A percentile compares a stretch with the other conserved stretches of the same genome.
phyloP scores from a whole-genome alignment of 225 moss, liverwort and hornwort species.

The Physcomitrium patens region DNA sequence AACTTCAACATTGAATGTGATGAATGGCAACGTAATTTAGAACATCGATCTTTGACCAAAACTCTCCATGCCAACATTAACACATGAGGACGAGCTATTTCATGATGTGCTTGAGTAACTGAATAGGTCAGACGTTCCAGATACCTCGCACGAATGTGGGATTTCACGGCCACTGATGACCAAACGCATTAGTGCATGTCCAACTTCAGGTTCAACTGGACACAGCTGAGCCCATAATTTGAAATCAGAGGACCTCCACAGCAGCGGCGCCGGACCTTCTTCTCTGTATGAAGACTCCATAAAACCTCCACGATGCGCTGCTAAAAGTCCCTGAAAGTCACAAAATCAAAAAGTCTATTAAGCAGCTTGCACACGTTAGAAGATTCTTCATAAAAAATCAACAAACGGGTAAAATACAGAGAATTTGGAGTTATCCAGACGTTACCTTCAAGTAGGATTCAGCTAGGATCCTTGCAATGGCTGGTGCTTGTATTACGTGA shows the following conservation, averaged over 20 bases:
- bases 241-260: slow-evolving; percentile 97
- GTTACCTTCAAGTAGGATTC: slow-evolving; percentile 92
- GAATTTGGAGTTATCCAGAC: neutral
- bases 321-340: slow-evolving; percentile 73
- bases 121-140: slow-evolving; percentile 14
- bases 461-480: slow-evolving; percentile 87
- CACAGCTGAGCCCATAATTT: slow-evolving; percentile 92
- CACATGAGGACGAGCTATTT: slow-evolving; percentile 1
- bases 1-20: no score
- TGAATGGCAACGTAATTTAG: no score
- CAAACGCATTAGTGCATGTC: slow-evolving; percentile 95
- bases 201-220: slow-evolving; percentile 93
- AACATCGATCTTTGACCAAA: no score
- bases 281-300: slow-evolving; percentile 81
- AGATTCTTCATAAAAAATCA: slow-evolving; percentile 6
- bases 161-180: slow-evolving; percentile 96
- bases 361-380: slow-evolving; percentile 23
- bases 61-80: neutral
- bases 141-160: slow-evolving; percentile 95
- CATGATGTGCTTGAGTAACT: neutral
- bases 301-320: slow-evolving; percentile 97
- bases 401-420: slow-evolving; percentile 1
- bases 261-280: slow-evolving; percentile 95
- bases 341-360: slow-evolving; percentile 16
- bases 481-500: slow-evolving; percentile 77